Evolutionary conservation across 169 alveolate genomes (phyloP).

Genomic region (Cystoisospora suis): DNA sequence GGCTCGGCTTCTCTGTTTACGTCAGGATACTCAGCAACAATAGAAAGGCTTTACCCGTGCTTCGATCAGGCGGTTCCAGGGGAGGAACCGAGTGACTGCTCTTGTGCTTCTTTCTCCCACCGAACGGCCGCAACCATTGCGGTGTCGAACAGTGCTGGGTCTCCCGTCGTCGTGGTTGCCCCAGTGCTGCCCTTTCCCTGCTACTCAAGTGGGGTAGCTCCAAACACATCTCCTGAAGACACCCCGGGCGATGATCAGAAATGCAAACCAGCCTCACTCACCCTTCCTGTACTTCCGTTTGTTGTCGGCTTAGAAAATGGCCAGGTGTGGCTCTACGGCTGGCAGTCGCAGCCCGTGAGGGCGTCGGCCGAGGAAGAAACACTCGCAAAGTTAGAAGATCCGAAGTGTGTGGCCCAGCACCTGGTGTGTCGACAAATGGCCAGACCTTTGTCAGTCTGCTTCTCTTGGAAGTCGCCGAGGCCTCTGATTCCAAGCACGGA

Average conservation of each 20-base stretch:
- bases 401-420: background rate
- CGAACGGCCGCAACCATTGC: background rate
- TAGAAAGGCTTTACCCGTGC: background rate
- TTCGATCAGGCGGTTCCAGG: background rate
- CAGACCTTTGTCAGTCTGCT: background rate
- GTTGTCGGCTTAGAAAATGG: constrained; percentile 28
- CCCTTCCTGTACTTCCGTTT: background rate
- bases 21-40: background rate
- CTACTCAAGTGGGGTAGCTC: too few species aligned
- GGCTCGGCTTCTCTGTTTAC: background rate
- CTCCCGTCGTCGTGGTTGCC: constrained; percentile 12
- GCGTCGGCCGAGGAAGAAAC: background rate
- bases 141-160: background rate
- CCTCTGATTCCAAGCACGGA: too few species aligned
- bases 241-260: too few species aligned
- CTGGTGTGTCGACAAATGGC: constrained; percentile 23
- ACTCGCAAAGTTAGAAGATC: background rate
- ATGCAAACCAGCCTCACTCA: too few species aligned
- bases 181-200: background rate
- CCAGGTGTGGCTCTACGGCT: constrained; percentile 26
- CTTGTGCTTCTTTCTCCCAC: background rate
- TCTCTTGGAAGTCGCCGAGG: too few species aligned
- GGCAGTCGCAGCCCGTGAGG: background rate
- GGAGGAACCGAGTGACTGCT: background rate
- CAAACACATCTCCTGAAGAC: too few species aligned